Percentiles rank a stretch among this genome's conserved stretches.
These are phyloP conservation scores for Vitis cinerea DNA, from an alignment of 164 flowering plant genomes.

Conservation along the genomic window DNA sequence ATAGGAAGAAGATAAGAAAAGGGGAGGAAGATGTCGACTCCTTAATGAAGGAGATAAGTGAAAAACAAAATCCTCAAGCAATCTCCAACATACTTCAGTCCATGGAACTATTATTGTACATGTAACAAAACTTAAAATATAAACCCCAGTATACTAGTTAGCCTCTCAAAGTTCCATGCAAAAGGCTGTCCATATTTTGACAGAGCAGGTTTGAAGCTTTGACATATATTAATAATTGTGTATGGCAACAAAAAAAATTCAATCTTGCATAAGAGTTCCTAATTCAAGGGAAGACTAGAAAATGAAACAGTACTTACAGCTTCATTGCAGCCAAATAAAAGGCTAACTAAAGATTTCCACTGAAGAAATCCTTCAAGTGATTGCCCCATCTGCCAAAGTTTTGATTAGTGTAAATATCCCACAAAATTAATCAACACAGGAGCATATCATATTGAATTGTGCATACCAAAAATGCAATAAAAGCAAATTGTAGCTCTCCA, in stretches of 20 bases:
- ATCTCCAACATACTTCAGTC: too few species aligned
- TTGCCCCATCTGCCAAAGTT: conserved; percentile 85
- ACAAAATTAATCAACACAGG: conserved; percentile 5
- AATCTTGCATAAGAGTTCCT: too few species aligned
- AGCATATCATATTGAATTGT: conserved; percentile 1
- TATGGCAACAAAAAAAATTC: too few species aligned
- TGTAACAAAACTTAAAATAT: too few species aligned
- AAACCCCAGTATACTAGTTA: too few species aligned
- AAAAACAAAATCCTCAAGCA: too few species aligned
- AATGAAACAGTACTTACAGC: conserved; percentile 61
- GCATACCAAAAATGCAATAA: conserved; percentile 84
- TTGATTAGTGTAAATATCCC: conserved; percentile 9
- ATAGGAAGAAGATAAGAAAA: too few species aligned
- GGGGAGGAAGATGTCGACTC: too few species aligned
- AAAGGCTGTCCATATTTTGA: background rate
- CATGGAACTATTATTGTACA: too few species aligned
- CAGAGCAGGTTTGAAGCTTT: background rate
- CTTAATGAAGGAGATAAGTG: too few species aligned
- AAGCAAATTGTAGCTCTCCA: conserved; percentile 92
- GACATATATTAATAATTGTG: background rate
- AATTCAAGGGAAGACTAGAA: background rate
- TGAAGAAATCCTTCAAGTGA: conserved; percentile 90
- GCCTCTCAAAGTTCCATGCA: too few species aligned
- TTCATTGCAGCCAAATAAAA: conserved; percentile 74
- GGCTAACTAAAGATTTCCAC: conserved; percentile 84